Evolutionary conservation across 192 early-diverging fungal species (phyloP).

Genomic region (Ambispora gerdemannii): DNA sequence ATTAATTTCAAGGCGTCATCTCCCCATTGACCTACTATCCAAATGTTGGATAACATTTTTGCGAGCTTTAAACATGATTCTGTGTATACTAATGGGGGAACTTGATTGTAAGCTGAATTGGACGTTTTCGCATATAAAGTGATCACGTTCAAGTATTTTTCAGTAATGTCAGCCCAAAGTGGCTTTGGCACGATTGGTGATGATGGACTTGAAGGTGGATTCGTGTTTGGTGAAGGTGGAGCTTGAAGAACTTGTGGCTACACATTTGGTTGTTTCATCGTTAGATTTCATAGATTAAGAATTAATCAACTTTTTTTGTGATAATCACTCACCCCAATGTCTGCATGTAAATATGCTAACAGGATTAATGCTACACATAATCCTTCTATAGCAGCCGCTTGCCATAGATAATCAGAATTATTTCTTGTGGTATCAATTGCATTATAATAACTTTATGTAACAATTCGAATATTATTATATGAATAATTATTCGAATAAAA

Average conservation of each 20-base stretch:
- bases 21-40: constrained; percentile 36
- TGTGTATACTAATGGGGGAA: constrained; percentile 60
- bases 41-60: constrained; percentile 55
- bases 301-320: no score
- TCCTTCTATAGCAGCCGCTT: constrained; percentile 70
- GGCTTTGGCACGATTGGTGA: constrained; percentile 41
- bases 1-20: constrained; percentile 37
- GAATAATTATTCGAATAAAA: background rate
- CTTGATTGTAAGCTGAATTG: constrained; percentile 38
- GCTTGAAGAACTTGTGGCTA: constrained; percentile 17
- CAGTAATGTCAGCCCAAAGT: constrained; percentile 55
- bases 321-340: constrained; percentile 54
- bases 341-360: constrained; percentile 56
- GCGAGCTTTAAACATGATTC: constrained; percentile 68
- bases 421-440: constrained; percentile 67
- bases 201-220: constrained; percentile 31
- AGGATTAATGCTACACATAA: constrained; percentile 61
- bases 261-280: no score
- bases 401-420: constrained; percentile 73
- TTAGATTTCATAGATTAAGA: no score
- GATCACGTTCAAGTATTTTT: constrained; percentile 65
- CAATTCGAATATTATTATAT: background rate
- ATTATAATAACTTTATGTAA: constrained; percentile 49
- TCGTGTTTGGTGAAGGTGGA: constrained; percentile 20
- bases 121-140: constrained; percentile 59